These are phyloP conservation scores for Colletotrichum phormii DNA, from an alignment of 2,329 filamentous ascomycete genomes.

Conservation along the genomic window DNA sequence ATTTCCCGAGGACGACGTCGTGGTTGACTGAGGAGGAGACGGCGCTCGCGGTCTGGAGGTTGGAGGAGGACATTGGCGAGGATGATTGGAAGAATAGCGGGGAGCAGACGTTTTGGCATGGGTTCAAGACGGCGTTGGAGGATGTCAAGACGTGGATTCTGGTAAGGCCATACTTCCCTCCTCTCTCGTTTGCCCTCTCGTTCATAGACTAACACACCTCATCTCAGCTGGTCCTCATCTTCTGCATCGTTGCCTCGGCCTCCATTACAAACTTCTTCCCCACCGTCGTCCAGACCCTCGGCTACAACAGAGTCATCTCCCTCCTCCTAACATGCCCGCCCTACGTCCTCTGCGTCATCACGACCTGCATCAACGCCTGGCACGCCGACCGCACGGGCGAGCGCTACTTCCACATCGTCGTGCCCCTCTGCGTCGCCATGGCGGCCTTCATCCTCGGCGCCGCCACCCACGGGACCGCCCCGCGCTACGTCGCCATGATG, in stretches of 20 bases:
- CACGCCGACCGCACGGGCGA: constrained; percentile 79
- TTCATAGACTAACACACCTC: neutral
- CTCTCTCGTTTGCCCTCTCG: neutral
- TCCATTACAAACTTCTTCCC: constrained; percentile 78
- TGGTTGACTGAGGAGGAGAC: constrained; percentile 50
- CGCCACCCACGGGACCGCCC: constrained; percentile 67
- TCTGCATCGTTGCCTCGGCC: constrained; percentile 66
- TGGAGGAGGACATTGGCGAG: constrained; percentile 74
- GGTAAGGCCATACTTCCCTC: constrained; percentile 45
- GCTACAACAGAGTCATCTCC: constrained; percentile 69
- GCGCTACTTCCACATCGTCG: constrained; percentile 74
- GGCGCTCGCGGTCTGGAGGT: constrained; percentile 68
- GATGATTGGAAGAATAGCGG: constrained; percentile 70
- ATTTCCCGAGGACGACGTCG: constrained; percentile 64
- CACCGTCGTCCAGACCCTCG: constrained; percentile 75
- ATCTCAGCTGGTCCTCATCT: constrained; percentile 62
- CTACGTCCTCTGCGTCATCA: constrained; percentile 72
- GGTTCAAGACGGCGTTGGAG: constrained; percentile 64
- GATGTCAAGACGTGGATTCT: constrained; percentile 72
- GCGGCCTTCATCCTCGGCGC: constrained; percentile 76
- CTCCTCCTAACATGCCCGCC: constrained; percentile 74
- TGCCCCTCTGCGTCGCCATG: constrained; percentile 72
- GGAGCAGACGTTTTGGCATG: constrained; percentile 66
- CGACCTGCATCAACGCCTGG: constrained; percentile 73
- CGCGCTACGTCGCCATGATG: constrained; percentile 66